Evolutionary conservation across 1,284 basidiomycete genomes (phyloP).

Genomic region (Hortiboletus rubellus): DNA sequence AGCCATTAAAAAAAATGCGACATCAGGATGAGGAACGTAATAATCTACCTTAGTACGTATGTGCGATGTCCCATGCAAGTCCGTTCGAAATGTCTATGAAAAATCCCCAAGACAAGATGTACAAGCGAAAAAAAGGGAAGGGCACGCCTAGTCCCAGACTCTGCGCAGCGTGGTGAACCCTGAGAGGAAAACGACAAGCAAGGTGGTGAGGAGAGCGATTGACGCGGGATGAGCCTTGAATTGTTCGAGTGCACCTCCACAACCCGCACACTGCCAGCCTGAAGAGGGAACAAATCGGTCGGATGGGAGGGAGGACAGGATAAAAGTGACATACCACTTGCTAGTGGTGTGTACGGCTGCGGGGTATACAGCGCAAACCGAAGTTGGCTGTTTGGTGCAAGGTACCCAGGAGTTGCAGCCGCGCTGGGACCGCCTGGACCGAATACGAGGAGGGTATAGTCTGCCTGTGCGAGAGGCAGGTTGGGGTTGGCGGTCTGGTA

Average conservation of each 20-base stretch:
- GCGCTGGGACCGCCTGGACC: slow-evolving; percentile 75
- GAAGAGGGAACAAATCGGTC: slow-evolving; percentile 6
- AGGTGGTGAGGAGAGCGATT: slow-evolving; percentile 63
- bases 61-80: slow-evolving; percentile 33
- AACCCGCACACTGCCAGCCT: slow-evolving; percentile 81
- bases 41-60: slow-evolving; percentile 33
- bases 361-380: slow-evolving; percentile 88
- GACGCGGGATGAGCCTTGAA: slow-evolving; percentile 62
- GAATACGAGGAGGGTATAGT: slow-evolving; percentile 78
- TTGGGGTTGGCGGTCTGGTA: slow-evolving; percentile 70
- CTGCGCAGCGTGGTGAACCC: slow-evolving; percentile 49
- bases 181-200: slow-evolving; percentile 72
- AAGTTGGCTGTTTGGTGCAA: slow-evolving; percentile 69
- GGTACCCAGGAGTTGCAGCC: slow-evolving; percentile 58
- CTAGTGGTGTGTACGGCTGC: slow-evolving; percentile 69
- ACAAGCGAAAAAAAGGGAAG: not conserved
- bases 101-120: slow-evolving; percentile 11
- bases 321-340: slow-evolving; percentile 51
- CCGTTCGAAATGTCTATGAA: slow-evolving; percentile 27
- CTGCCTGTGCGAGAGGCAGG: slow-evolving; percentile 69
- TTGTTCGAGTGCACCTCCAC: slow-evolving; percentile 53
- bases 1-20: slow-evolving; percentile 20
- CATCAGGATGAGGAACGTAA: slow-evolving; percentile 25
- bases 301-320: not conserved
- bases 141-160: slow-evolving; percentile 24